These are phyloP conservation scores for Lichenothelia convexa DNA, from an alignment of 495 filamentous ascomycete genomes.

Conservation along the genomic window DNA sequence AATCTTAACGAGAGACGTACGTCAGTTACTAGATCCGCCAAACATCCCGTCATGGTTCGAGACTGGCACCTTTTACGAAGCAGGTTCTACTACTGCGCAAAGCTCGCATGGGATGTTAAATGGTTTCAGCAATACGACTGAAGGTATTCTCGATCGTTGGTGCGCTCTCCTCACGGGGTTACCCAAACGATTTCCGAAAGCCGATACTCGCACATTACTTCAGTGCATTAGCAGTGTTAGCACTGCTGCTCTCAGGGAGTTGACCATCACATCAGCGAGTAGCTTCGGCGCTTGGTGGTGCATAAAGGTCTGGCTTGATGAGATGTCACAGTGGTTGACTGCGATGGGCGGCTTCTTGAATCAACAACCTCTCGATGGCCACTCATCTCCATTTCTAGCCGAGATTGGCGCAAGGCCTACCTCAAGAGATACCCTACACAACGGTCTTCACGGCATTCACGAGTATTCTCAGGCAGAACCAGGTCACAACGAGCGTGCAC, in stretches of 20 bases:
- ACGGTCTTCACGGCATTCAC: conserved; percentile 1
- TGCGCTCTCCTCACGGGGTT: conserved; percentile 62
- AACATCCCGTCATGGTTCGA: conserved; percentile 36
- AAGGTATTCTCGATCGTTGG: conserved; percentile 63
- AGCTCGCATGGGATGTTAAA: conserved; percentile 9
- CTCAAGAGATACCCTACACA: conserved; percentile 2
- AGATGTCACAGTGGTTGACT: conserved; percentile 82
- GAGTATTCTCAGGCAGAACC: neutral
- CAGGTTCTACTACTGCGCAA: no score
- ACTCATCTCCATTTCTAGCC: conserved; percentile 2
- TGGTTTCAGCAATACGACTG: conserved; percentile 21
- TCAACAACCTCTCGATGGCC: conserved; percentile 16
- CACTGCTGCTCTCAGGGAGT: conserved; percentile 52
- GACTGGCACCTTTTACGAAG: conserved; percentile 33
- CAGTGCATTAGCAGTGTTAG: conserved; percentile 50
- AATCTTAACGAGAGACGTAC: conserved; percentile 57
- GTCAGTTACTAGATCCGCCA: conserved; percentile 48
- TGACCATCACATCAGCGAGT: conserved; percentile 63
- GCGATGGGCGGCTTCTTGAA: conserved; percentile 85
- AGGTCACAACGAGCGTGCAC: conserved; percentile 2
- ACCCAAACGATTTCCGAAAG: conserved; percentile 54
- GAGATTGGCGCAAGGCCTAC: neutral
- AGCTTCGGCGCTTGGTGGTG: conserved; percentile 97
- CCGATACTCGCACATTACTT: conserved; percentile 44
- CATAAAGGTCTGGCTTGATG: conserved; percentile 92